These are phyloP conservation scores for Mycena venus DNA, from an alignment of 768 basidiomycete genomes.

Conservation along the genomic window DNA sequence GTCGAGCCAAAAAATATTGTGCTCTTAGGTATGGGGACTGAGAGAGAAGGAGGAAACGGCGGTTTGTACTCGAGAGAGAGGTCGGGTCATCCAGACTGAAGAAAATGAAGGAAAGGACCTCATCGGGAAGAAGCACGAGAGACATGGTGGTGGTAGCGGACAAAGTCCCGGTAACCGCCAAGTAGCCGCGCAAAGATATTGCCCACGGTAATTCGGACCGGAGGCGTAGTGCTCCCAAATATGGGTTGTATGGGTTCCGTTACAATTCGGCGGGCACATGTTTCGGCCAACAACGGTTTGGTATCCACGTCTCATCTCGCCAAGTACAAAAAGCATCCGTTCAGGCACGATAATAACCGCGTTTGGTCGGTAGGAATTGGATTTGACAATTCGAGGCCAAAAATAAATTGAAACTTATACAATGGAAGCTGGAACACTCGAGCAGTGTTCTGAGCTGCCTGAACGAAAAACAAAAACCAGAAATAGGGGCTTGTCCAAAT, in stretches of 20 bases:
- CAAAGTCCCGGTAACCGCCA: neutral
- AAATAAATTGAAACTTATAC: no score
- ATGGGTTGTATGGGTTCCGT: no score
- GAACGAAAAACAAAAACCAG: neutral
- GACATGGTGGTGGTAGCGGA: slow-evolving; percentile 32
- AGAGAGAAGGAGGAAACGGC: slow-evolving; percentile 72
- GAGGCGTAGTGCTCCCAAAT: neutral
- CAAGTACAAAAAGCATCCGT: no score
- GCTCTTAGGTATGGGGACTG: slow-evolving; percentile 83
- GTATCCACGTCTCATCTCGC: no score
- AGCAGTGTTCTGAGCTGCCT: neutral
- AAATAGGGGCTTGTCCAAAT: no score
- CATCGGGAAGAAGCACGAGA: slow-evolving; percentile 47
- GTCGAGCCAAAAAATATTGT: slow-evolving; percentile 81
- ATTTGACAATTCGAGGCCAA: no score
- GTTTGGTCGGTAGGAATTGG: no score
- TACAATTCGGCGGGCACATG: no score
- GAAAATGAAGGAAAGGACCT: slow-evolving; percentile 81
- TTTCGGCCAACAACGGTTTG: no score
- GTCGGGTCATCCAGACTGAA: slow-evolving; percentile 79
- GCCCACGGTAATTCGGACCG: neutral
- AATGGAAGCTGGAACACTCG: no score
- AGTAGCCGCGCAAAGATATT: neutral
- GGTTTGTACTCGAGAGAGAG: slow-evolving; percentile 69
- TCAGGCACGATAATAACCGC: no score